Percentiles rank a stretch among this genome's conserved stretches.
phyloP scores from a whole-genome alignment of 2,329 filamentous ascomycete species.

The Chaetothyriales sp. region DNA sequence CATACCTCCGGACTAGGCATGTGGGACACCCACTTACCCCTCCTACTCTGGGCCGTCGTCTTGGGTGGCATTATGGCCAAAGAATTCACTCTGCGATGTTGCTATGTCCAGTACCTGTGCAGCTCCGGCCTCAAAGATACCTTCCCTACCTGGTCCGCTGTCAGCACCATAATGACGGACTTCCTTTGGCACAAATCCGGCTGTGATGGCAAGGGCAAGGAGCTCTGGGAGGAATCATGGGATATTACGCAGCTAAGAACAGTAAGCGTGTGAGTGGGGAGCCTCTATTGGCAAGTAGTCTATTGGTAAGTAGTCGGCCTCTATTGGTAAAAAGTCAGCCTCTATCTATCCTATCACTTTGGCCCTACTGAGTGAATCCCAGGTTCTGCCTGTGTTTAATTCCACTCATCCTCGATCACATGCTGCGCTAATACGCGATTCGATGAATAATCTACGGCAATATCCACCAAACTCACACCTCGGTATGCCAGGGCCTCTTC shows the following conservation, averaged over 20 bases:
- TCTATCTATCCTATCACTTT: not conserved
- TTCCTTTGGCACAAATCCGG: not conserved
- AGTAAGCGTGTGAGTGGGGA: not conserved
- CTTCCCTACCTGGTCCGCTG: not conserved
- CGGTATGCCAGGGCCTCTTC: conserved; percentile 30
- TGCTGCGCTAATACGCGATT: conserved; percentile 30
- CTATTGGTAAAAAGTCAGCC: not conserved
- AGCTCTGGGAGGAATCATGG: not conserved
- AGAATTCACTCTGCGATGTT: conserved; percentile 1
- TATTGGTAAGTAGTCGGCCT: not conserved
- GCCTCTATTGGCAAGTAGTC: no score
- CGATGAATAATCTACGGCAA: conserved; percentile 34
- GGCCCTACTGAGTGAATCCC: not conserved
- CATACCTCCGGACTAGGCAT: conserved; percentile 12
- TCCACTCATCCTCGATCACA: conserved; percentile 22
- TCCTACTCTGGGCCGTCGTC: conserved; percentile 25
- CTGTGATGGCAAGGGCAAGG: not conserved
- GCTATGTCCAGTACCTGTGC: not conserved
- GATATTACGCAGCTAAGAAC: no score
- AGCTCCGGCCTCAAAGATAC: not conserved
- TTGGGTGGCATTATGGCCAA: conserved; percentile 26
- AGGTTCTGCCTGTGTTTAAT: conserved; percentile 1
- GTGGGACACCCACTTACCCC: conserved; percentile 19
- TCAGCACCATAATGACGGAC: not conserved
- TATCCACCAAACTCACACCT: conserved; percentile 35